Conservation (phyloP, 106 monocot species). For the Apostasia ramifera region DNA sequence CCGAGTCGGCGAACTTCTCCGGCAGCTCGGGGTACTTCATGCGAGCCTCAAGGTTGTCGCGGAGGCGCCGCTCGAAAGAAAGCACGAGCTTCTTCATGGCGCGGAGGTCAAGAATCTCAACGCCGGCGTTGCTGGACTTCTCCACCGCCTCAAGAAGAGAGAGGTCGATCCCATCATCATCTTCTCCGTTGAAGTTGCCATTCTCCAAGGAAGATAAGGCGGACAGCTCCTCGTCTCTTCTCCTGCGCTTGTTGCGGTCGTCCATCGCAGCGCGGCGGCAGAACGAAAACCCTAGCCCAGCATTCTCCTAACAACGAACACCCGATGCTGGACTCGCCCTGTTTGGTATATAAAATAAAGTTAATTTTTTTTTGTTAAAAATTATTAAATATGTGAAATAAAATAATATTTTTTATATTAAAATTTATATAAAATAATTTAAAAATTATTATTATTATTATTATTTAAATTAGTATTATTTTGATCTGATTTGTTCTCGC, state of each 20-base stretch:
- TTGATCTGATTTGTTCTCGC: too few relatives aligned
- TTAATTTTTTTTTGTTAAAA: too few relatives aligned
- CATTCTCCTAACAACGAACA: too few relatives aligned
- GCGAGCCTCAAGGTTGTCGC: conserved; percentile 84
- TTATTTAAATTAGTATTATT: too few relatives aligned
- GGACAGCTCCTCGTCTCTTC: conserved; percentile 25
- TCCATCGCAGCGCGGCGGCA: conserved; percentile 4
- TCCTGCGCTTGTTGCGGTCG: conserved; percentile 32
- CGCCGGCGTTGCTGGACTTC: conserved; percentile 33
- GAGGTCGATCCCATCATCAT: conserved; percentile 41
- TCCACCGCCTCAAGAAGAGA: conserved; percentile 86
- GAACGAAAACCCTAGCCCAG: conserved; percentile 5
- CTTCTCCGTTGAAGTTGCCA: conserved; percentile 1
- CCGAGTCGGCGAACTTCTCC: conserved; percentile 87
- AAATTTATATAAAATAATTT: too few relatives aligned
- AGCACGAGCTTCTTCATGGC: conserved; percentile 78
- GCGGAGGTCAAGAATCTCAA: conserved; percentile 71
- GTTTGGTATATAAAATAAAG: too few relatives aligned
- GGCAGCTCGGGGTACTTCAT: conserved; percentile 90
- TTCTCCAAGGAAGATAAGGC: conserved; percentile 4
- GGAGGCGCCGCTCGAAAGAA: conserved; percentile 93
- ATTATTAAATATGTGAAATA: too few relatives aligned
- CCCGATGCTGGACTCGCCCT: too few relatives aligned
- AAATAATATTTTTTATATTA: too few relatives aligned
- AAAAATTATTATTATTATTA: too few relatives aligned